phyloP scores from a whole-genome alignment of 768 basidiomycete species.

The Naganishia randhawae region DNA sequence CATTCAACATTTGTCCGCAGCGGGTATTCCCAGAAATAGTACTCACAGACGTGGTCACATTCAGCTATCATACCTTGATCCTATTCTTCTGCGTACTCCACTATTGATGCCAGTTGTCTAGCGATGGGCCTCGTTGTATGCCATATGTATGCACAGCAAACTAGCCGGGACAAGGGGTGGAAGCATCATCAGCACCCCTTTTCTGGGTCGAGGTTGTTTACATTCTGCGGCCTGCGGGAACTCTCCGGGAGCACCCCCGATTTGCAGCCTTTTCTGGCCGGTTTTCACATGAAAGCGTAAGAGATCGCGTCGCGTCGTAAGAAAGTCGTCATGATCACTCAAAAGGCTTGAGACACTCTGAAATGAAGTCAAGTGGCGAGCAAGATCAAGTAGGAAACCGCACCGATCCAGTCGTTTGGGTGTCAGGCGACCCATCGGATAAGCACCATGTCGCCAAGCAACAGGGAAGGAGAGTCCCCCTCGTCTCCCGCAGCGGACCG shows the following conservation, averaged over 20 bases:
- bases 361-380: not conserved
- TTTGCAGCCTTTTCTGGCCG: not conserved
- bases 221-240: not conserved
- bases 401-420: not conserved
- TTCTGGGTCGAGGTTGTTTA: conserved; percentile 13
- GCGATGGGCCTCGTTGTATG: not conserved
- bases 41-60: not conserved
- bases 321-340: conserved; percentile 3
- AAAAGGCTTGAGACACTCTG: conserved; percentile 4
- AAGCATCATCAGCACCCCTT: not conserved
- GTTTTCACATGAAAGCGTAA: not conserved
- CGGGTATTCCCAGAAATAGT: too few species aligned
- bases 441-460: not conserved
- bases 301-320: not conserved
- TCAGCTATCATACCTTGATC: conserved; percentile 8
- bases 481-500: not conserved
- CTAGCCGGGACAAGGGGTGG: not conserved
- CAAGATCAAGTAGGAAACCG: not conserved
- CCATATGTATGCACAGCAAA: not conserved
- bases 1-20: conserved; percentile 10
- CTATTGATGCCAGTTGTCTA: not conserved
- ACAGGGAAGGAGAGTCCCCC: not conserved
- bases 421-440: too few species aligned
- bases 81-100: not conserved
- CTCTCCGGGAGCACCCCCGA: not conserved